Conservation (phyloP, 371 early-diverging fungal genomes). For the Mucor plumbeus region DNA sequence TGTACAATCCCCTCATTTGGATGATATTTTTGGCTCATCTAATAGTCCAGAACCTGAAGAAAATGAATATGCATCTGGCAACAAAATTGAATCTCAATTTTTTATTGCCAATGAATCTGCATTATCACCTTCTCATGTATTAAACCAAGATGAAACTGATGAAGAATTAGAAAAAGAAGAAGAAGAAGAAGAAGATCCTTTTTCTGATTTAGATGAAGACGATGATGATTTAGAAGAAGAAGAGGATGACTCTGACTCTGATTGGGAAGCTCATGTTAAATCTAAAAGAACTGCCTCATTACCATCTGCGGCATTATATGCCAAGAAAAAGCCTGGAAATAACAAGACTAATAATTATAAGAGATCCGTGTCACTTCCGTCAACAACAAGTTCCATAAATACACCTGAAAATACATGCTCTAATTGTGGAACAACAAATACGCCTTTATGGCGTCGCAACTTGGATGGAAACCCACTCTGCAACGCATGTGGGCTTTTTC, state of each 20-base stretch:
- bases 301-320: slow-evolving; percentile 6
- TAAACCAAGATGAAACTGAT: slow-evolving; percentile 15
- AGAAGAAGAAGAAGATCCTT: background rate
- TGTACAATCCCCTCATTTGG: slow-evolving; percentile 19
- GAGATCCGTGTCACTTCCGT: slow-evolving; percentile 4
- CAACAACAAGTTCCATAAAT: background rate
- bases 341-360: slow-evolving; percentile 13
- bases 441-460: slow-evolving; percentile 41
- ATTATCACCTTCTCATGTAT: background rate
- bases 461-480: slow-evolving; percentile 37
- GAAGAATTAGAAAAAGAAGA: background rate
- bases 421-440: slow-evolving; percentile 39
- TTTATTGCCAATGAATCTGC: background rate
- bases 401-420: slow-evolving; percentile 23
- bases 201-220: background rate
- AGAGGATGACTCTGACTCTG: slow-evolving; percentile 20
- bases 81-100: background rate
- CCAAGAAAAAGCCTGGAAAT: slow-evolving; percentile 3
- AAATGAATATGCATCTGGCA: background rate
- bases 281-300: slow-evolving; percentile 10
- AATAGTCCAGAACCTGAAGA: slow-evolving; percentile 11
- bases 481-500: slow-evolving; percentile 42
- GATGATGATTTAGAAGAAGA: slow-evolving; percentile 6
- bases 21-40: slow-evolving; percentile 1
- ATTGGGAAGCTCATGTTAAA: slow-evolving; percentile 18